Conservation (phyloP, 352 stramenopile genomes). For the Globisporangium yorkense region DNA sequence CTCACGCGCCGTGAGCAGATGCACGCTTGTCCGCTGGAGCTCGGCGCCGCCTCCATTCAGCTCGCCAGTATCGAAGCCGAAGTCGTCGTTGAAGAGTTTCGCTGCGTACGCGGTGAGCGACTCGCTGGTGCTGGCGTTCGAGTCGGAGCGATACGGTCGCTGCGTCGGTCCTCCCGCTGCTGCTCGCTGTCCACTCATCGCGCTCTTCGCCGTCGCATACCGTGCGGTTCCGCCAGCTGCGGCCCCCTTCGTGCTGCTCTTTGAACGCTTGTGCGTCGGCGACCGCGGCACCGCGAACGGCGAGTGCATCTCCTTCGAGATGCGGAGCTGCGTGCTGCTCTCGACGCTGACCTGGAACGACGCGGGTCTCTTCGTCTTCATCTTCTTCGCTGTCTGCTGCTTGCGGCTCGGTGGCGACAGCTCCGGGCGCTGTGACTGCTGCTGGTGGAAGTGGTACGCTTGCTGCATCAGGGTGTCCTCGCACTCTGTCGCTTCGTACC, state of each 20-base stretch:
- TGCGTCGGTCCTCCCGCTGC: conserved; percentile 3
- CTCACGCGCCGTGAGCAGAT: conserved; percentile 19
- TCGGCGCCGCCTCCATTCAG: not conserved
- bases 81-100: conserved; percentile 56
- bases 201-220: not conserved
- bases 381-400: conserved; percentile 16
- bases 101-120: conserved; percentile 65
- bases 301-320: conserved; percentile 26
- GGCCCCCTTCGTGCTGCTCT: conserved; percentile 3
- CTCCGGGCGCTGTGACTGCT: conserved; percentile 4
- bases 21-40: conserved; percentile 2
- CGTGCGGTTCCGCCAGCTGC: not conserved
- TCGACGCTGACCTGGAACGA: conserved; percentile 38
- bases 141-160: not conserved
- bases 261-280: conserved; percentile 13
- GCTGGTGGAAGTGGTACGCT: conserved; percentile 6
- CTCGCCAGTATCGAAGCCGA: conserved; percentile 5
- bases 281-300: conserved; percentile 24
- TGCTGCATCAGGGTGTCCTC: not conserved
- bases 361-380: conserved; percentile 27
- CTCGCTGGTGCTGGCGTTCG: conserved; percentile 14
- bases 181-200: conserved; percentile 1
- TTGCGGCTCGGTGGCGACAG: conserved; percentile 3
- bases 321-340: conserved; percentile 30
- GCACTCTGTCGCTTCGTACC: not conserved